phyloP scores from a whole-genome alignment of 2,329 filamentous ascomycete genomes.

The Aspergillus intermedius region DNA sequence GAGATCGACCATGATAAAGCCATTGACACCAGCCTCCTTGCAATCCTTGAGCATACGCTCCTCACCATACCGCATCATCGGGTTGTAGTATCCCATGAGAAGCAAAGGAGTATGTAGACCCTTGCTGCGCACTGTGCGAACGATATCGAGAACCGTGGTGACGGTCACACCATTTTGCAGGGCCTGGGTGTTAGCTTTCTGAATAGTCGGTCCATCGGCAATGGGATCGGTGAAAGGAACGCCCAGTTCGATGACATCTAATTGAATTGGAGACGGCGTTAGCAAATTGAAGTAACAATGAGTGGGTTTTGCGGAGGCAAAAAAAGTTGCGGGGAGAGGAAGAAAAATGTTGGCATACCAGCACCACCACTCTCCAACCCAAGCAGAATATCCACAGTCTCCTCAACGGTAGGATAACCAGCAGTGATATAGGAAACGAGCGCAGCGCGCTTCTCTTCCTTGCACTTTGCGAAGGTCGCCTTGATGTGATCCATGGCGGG shows the following conservation, averaged over 20 bases:
- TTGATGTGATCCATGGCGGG: conserved; percentile 49
- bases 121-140: conserved; percentile 67
- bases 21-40: conserved; percentile 77
- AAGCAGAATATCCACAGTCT: conserved; percentile 76
- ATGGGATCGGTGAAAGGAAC: conserved; percentile 97
- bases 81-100: conserved; percentile 99
- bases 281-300: not conserved
- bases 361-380: conserved; percentile 89
- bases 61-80: conserved; percentile 87
- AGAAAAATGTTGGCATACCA: conserved; percentile 47
- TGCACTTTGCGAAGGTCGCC: conserved; percentile 52
- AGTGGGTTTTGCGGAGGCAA: not conserved
- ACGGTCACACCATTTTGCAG: conserved; percentile 85
- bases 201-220: conserved; percentile 94
- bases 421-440: conserved; percentile 95
- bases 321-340: not conserved
- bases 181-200: conserved; percentile 87
- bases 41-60: conserved; percentile 80
- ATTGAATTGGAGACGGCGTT: conserved; percentile 4
- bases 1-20: conserved; percentile 93
- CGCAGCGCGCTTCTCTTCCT: conserved; percentile 60
- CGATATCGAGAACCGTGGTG: conserved; percentile 70
- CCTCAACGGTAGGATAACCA: conserved; percentile 76
- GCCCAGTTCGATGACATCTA: conserved; percentile 91
- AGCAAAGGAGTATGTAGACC: conserved; percentile 78